phyloP scores from a whole-genome alignment of 2,329 filamentous ascomycete species.

The Penicillium sp. region DNA sequence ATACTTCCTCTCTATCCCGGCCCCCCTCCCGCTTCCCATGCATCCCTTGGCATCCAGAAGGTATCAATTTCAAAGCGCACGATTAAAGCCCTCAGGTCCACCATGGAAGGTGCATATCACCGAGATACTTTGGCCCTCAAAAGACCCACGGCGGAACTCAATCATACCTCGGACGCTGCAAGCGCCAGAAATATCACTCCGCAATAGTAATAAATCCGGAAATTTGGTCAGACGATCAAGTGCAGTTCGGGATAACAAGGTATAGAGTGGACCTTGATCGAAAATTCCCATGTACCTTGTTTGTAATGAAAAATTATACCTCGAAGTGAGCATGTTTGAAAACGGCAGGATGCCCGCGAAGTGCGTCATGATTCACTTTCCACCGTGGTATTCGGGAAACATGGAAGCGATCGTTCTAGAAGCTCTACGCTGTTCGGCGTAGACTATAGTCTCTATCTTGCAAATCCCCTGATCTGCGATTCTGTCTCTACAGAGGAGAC shows the following conservation, averaged over 20 bases:
- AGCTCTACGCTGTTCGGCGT: background rate
- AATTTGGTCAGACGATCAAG: constrained; percentile 5
- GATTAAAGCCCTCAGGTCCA: background rate
- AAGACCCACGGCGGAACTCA: background rate
- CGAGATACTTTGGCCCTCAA: too few relatives aligned
- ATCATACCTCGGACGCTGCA: constrained; percentile 3
- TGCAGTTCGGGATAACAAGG: background rate
- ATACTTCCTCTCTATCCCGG: constrained; percentile 5
- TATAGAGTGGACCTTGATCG: background rate
- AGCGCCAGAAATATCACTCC: constrained; percentile 4
- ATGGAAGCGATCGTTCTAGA: background rate
- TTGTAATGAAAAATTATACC: background rate
- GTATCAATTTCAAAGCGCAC: constrained; percentile 2
- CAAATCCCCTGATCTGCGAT: background rate
- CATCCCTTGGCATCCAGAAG: constrained; percentile 11
- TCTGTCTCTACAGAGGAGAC: too few relatives aligned
- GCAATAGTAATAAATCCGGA: constrained; percentile 1
- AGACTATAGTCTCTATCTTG: background rate
- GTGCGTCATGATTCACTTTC: constrained; percentile 1
- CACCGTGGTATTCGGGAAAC: constrained; percentile 4
- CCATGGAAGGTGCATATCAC: background rate
- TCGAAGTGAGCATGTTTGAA: background rate
- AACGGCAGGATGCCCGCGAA: constrained; percentile 1
- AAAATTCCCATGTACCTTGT: background rate
- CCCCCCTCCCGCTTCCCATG: constrained; percentile 1